Percentiles rank a stretch among this genome's conserved stretches.
These are phyloP conservation scores for Drechslerella stenobrocha DNA, from an alignment of 2,329 filamentous ascomycete genomes.

Conservation along the genomic window DNA sequence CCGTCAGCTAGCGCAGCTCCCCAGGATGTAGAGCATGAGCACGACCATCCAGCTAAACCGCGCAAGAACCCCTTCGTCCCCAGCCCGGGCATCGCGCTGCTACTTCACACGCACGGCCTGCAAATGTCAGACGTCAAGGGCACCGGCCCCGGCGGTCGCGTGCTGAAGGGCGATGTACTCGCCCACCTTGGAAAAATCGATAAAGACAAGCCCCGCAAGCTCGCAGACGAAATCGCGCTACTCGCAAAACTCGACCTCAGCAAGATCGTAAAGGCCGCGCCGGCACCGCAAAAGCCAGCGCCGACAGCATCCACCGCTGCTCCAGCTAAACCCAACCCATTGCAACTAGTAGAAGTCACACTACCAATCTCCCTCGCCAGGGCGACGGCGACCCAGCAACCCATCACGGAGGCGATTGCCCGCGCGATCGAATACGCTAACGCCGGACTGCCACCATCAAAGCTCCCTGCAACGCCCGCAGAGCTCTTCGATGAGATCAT, in stretches of 20 bases:
- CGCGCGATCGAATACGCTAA: constrained; percentile 86
- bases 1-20: background rate
- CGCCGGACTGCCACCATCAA: constrained; percentile 70
- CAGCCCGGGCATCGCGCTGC: constrained; percentile 58
- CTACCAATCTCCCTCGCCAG: constrained; percentile 65
- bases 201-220: constrained; percentile 69
- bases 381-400: constrained; percentile 60
- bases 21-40: constrained; percentile 1
- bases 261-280: constrained; percentile 70
- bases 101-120: constrained; percentile 78
- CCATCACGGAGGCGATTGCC: constrained; percentile 67
- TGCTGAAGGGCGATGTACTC: constrained; percentile 94
- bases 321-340: constrained; percentile 52
- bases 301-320: constrained; percentile 59
- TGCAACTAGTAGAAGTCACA: constrained; percentile 48
- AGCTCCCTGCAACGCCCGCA: constrained; percentile 63
- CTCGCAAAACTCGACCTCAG: constrained; percentile 85
- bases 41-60: constrained; percentile 14
- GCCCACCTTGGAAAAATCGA: constrained; percentile 81
- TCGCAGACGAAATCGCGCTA: constrained; percentile 72
- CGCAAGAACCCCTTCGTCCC: constrained; percentile 69
- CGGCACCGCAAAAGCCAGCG: constrained; percentile 56
- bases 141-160: constrained; percentile 80
- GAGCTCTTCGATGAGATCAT: constrained; percentile 82
- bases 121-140: constrained; percentile 79